Percentiles rank a stretch among this genome's conserved stretches.
These are phyloP conservation scores for Pisolithus orientalis DNA, from an alignment of 768 basidiomycete species.

Conservation along the genomic window DNA sequence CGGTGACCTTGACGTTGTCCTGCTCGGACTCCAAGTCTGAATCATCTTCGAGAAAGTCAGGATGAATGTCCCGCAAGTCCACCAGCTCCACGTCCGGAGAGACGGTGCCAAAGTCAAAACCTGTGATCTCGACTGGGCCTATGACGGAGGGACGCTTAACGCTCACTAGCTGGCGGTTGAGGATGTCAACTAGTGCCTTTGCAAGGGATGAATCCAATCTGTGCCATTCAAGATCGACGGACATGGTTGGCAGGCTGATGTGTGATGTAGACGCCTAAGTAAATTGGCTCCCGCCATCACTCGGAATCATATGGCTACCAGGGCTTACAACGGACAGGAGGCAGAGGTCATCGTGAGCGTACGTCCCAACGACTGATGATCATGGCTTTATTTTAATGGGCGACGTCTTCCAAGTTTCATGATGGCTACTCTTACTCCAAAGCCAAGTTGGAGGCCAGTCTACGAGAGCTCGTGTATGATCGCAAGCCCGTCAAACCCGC, in stretches of 20 bases:
- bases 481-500: conserved; percentile 50
- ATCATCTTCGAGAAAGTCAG: conserved; percentile 86
- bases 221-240: conserved; percentile 92
- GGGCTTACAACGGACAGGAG: conserved; percentile 6
- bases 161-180: conserved; percentile 72
- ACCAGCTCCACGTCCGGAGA: conserved; percentile 85
- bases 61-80: conserved; percentile 90
- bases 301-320: background rate
- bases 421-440: conserved; percentile 42
- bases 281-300: background rate
- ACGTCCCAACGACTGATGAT: background rate
- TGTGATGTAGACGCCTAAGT: background rate
- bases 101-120: conserved; percentile 80
- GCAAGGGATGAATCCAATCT: conserved; percentile 73
- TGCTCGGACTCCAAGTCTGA: conserved; percentile 21
- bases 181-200: conserved; percentile 56
- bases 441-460: conserved; percentile 27
- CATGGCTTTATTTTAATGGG: background rate
- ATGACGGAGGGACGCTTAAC: conserved; percentile 87
- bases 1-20: conserved; percentile 43
- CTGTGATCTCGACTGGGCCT: conserved; percentile 82
- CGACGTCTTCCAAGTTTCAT: conserved; percentile 36
- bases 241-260: conserved; percentile 45
- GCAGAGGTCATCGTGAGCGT: conserved; percentile 8
- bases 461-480: conserved; percentile 49